Evolutionary conservation across 2,329 filamentous ascomycete genomes (phyloP), one percentile per base, ranked within the genome.

Genomic region (Ophiognomonia clavigignenti-juglandacearum): DNA sequence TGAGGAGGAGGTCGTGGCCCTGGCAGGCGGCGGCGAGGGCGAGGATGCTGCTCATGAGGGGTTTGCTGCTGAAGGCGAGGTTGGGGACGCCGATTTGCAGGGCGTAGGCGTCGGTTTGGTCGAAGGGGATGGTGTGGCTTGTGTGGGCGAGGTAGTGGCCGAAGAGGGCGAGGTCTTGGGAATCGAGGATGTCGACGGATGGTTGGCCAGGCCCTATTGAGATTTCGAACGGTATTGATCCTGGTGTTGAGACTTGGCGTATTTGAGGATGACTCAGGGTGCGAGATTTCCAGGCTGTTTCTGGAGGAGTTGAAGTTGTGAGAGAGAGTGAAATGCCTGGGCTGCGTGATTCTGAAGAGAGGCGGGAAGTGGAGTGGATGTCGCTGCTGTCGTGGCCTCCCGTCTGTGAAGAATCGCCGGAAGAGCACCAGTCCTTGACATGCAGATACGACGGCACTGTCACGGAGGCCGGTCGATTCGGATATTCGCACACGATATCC

Each of bases 401-500:
- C n/a, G 14, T 35, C 32, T 35, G 13, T 3, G 8, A 35, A 32
- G 13, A 18, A 4, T 0, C 11, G 10, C 14, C n/a, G 19, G 4
- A 22, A 16, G 14, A 9, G 4, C 43, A 11, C 20, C 18, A 13
- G 6, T 3, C 3, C 20, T 27, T 5, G 20, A 24, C n/a, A 9
- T 23, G n/a, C 3, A 10, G 24, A 8, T 4, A 11, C 11, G 4
- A 8, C 4, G 13, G 3, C 23, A 7, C 42, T 22, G n/a, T 19
- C n/a, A 14, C 10, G 22, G 10, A 36, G 20, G 7, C 5, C 20
- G n/a, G 35, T n/a, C 6, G n/a, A n/a, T 39, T 35, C 10, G 70
- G 70, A 54, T 77, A 77, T 29, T 67, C 65, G 56, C 74, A 78
- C 35, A 71, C 64, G 24, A 74, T 68, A 8, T 66, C 66, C 27